Conservation (phyloP, 2,329 filamentous ascomycete genomes). For the Emydomyces testavorans region DNA sequence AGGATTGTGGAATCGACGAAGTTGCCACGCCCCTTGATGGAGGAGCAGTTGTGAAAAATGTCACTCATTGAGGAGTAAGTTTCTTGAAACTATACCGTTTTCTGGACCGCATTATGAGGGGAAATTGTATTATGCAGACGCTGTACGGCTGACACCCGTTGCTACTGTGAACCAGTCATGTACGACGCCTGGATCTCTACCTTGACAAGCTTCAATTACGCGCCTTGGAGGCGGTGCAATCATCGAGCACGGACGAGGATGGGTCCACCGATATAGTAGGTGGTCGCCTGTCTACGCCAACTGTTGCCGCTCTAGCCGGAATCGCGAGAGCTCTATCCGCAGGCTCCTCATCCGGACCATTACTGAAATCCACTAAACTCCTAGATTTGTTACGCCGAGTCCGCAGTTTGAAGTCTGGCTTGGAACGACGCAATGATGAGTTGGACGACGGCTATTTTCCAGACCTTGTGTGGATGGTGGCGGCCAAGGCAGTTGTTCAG, state of each 20-base stretch:
- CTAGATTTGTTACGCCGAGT: conserved; percentile 53
- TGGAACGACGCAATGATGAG: conserved; percentile 14
- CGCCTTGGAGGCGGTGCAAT: conserved; percentile 22
- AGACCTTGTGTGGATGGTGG: conserved; percentile 80
- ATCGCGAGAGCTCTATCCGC: conserved; percentile 62
- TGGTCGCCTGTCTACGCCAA: conserved; percentile 38
- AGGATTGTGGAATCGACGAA: background rate
- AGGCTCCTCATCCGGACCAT: conserved; percentile 50
- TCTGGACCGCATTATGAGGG: background rate
- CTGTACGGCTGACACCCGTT: background rate
- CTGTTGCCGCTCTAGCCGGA: conserved; percentile 43
- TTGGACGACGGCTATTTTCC: conserved; percentile 46
- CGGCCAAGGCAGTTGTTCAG: conserved; percentile 86
- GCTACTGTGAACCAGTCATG: conserved; percentile 37
- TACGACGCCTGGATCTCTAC: conserved; percentile 46
- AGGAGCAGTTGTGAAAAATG: conserved; percentile 1
- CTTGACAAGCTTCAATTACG: conserved; percentile 47
- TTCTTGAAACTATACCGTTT: background rate
- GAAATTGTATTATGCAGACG: background rate
- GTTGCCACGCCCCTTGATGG: background rate
- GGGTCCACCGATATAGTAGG: conserved; percentile 30
- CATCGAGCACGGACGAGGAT: conserved; percentile 23
- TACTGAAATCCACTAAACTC: conserved; percentile 52
- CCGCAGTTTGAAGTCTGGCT: conserved; percentile 20
- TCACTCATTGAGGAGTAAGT: conserved; percentile 14